Evolutionary conservation across 805 yeast genomes (phyloP).

Genomic region (Hermanozyma aechmeae): DNA sequence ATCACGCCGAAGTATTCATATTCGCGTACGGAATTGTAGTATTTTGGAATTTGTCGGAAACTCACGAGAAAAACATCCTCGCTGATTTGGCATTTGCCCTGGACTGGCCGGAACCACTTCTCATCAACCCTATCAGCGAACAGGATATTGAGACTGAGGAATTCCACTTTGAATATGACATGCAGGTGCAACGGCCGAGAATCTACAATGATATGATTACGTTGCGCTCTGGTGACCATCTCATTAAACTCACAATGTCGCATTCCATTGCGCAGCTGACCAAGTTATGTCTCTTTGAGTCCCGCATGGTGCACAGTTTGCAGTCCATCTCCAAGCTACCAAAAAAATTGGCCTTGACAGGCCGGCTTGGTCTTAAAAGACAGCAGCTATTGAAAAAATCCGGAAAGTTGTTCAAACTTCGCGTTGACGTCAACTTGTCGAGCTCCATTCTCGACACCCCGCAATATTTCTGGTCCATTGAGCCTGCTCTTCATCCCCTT

Average conservation of each 20-base stretch:
- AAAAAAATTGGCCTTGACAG: constrained; percentile 81
- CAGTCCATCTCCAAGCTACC: constrained; percentile 86
- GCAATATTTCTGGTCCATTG: constrained; percentile 89
- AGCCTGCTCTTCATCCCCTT: constrained; percentile 90
- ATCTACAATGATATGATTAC: constrained; percentile 94
- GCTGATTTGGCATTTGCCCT: constrained; percentile 82
- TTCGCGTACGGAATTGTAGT: constrained; percentile 94
- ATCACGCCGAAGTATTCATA: constrained; percentile 79
- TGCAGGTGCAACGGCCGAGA: constrained; percentile 52
- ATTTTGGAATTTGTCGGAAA: constrained; percentile 92
- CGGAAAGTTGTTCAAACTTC: constrained; percentile 78
- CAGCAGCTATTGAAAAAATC: constrained; percentile 81
- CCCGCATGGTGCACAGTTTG: constrained; percentile 77
- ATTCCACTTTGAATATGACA: constrained; percentile 65
- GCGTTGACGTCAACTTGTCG: constrained; percentile 89
- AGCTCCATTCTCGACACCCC: constrained; percentile 92
- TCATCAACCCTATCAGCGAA: constrained; percentile 69
- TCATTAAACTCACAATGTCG: constrained; percentile 85
- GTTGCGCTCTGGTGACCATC: constrained; percentile 80
- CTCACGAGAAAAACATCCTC: constrained; percentile 84
- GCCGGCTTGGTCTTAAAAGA: constrained; percentile 74
- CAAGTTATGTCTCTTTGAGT: constrained; percentile 82
- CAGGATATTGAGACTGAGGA: constrained; percentile 92
- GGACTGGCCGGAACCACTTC: constrained; percentile 35
- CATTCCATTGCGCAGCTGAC: constrained; percentile 97